These are phyloP conservation scores for Ocimum tenuiflorum DNA, from an alignment of 257 asterid genomes.

Conservation along the genomic window DNA sequence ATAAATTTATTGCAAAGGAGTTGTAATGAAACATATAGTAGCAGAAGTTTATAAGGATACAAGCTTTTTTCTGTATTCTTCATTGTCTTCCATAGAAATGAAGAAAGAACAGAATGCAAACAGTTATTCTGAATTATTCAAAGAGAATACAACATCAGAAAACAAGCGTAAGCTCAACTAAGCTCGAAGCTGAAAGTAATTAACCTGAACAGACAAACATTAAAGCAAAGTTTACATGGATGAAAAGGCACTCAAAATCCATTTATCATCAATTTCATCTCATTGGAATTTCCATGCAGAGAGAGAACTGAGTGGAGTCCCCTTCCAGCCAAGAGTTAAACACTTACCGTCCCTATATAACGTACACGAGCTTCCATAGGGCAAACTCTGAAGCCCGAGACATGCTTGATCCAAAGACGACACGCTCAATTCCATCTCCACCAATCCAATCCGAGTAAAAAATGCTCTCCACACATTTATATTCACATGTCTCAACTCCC, in stretches of 20 bases:
- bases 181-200: background rate
- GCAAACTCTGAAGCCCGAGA: conserved; percentile 25
- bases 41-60: too few species aligned
- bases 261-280: background rate
- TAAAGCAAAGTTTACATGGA: background rate
- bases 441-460: conserved; percentile 28
- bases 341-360: conserved; percentile 32
- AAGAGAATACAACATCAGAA: too few species aligned
- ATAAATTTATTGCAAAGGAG: too few species aligned
- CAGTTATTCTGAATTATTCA: too few species aligned
- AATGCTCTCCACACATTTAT: conserved; percentile 35
- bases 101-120: too few species aligned
- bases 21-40: too few species aligned
- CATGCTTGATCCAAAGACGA: conserved; percentile 29
- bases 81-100: too few species aligned
- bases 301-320: conserved; percentile 33
- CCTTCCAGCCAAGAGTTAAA: conserved; percentile 48
- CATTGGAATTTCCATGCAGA: conserved; percentile 41
- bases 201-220: background rate
- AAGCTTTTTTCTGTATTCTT: too few species aligned
- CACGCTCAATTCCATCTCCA: conserved; percentile 32
- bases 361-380: conserved; percentile 32
- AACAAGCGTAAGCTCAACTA: too few species aligned
- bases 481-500: conserved; percentile 32
- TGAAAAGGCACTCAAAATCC: background rate